These are phyloP conservation scores for Globisporangium lucens DNA, from an alignment of 352 stramenopile genomes.

Conservation along the genomic window DNA sequence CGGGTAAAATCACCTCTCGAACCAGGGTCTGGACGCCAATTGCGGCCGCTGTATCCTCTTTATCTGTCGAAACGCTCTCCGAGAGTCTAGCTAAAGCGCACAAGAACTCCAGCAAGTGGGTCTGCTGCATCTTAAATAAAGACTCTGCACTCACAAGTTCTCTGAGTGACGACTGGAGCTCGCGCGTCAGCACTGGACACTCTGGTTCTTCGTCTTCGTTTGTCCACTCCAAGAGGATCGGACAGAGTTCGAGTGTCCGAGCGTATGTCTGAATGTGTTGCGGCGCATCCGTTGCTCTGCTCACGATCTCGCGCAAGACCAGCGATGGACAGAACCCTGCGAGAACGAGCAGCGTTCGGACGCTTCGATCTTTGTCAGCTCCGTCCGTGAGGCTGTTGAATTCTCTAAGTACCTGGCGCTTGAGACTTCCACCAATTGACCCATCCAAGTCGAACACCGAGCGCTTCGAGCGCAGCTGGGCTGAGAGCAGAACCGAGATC, in stretches of 20 bases:
- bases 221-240: slow-evolving; percentile 33
- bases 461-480: slow-evolving; percentile 21
- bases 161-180: slow-evolving; percentile 24
- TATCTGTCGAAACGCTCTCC: not conserved
- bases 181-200: slow-evolving; percentile 15
- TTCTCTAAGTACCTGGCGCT: slow-evolving; percentile 20
- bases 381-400: slow-evolving; percentile 39
- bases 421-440: slow-evolving; percentile 12
- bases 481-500: slow-evolving; percentile 28
- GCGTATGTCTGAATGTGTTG: slow-evolving; percentile 27
- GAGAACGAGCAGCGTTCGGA: slow-evolving; percentile 20
- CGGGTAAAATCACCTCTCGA: slow-evolving; percentile 12
- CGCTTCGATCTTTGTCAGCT: slow-evolving; percentile 10
- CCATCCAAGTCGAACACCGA: slow-evolving; percentile 16
- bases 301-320: slow-evolving; percentile 27
- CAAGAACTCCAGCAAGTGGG: slow-evolving; percentile 26
- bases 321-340: slow-evolving; percentile 29
- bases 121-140: slow-evolving; percentile 26
- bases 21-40: slow-evolving; percentile 11
- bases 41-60: slow-evolving; percentile 10
- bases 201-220: not conserved
- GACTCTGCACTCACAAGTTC: slow-evolving; percentile 20
- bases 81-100: slow-evolving; percentile 12
- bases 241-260: slow-evolving; percentile 21
- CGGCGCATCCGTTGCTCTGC: slow-evolving; percentile 15